These are phyloP conservation scores for cucumber (Cucumis sativus) DNA, from an alignment of 306 rosid genomes.

Conservation along the genomic window DNA sequence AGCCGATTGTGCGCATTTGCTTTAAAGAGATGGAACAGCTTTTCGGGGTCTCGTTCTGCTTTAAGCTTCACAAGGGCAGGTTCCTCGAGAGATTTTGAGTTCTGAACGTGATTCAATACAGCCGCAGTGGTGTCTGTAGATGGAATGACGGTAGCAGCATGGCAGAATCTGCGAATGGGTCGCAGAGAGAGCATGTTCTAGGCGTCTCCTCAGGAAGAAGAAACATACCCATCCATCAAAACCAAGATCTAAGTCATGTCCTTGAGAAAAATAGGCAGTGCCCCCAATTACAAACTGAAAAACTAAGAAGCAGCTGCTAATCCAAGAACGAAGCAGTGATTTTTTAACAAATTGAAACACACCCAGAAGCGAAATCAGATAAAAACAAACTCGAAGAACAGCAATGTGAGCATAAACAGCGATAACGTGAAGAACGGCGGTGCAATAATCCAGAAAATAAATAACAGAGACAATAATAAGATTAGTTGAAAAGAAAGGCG, in stretches of 20 bases:
- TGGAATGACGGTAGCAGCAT: constrained; percentile 16
- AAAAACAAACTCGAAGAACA: not conserved
- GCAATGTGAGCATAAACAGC: not conserved
- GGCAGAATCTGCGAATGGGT: constrained; percentile 47
- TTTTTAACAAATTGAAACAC: not conserved
- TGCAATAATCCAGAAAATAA: not conserved
- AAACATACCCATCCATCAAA: constrained; percentile 33
- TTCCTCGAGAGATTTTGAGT: constrained; percentile 24
- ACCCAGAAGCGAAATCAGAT: constrained; percentile 1
- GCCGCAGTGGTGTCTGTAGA: constrained; percentile 7
- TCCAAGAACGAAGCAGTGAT: not conserved
- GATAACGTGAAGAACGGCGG: not conserved
- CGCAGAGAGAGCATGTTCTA: constrained; percentile 69
- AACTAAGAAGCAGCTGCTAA: not conserved
- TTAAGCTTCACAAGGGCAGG: constrained; percentile 46
- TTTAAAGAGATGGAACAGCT: constrained; percentile 42
- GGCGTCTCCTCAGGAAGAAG: constrained; percentile 15
- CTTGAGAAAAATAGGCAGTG: not conserved
- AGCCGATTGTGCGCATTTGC: constrained; percentile 56
- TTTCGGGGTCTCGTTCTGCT: constrained; percentile 50
- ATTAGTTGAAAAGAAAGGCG: not conserved
- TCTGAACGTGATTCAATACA: constrained; percentile 3
- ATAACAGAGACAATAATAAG: not conserved
- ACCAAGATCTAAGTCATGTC: constrained; percentile 9
- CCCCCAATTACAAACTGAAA: not conserved